Conservation (phyloP, 1,284 basidiomycete genomes). For the Golubevia pallescens region DNA sequence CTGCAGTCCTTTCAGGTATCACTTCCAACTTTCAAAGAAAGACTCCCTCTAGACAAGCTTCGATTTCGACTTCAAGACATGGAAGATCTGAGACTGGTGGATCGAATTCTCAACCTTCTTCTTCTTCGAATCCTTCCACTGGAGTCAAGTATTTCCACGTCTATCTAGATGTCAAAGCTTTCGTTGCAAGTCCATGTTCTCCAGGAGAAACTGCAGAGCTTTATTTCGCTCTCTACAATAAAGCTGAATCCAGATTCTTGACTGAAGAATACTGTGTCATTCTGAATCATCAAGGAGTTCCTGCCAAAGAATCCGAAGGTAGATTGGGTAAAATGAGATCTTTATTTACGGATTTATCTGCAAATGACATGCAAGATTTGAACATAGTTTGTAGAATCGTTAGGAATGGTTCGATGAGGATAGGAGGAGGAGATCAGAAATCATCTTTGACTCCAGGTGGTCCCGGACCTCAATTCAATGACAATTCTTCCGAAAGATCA, state of each 20-base stretch:
- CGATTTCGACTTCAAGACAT: not conserved
- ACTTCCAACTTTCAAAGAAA: slow-evolving; percentile 6
- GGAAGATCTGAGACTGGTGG: not conserved
- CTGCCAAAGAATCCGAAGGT: slow-evolving; percentile 71
- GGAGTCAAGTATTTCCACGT: slow-evolving; percentile 70
- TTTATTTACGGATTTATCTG: slow-evolving; percentile 85
- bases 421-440: slow-evolving; percentile 65
- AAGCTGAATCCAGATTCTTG: slow-evolving; percentile 79
- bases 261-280: slow-evolving; percentile 92
- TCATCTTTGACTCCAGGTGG: slow-evolving; percentile 1
- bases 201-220: slow-evolving; percentile 91
- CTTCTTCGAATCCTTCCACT: not conserved
- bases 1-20: slow-evolving; percentile 34
- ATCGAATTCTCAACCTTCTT: not conserved
- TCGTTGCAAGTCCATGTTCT: slow-evolving; percentile 84
- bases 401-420: slow-evolving; percentile 83
- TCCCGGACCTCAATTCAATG: not conserved
- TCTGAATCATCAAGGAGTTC: slow-evolving; percentile 87
- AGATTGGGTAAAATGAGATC: slow-evolving; percentile 34
- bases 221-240: slow-evolving; percentile 90
- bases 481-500: not conserved
- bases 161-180: slow-evolving; percentile 85
- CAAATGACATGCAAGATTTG: slow-evolving; percentile 75
- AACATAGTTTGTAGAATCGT: slow-evolving; percentile 77
- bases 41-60: slow-evolving; percentile 6